phyloP scores from a whole-genome alignment of 352 stramenopile genomes.

The Chrysophaeum taylorii region DNA sequence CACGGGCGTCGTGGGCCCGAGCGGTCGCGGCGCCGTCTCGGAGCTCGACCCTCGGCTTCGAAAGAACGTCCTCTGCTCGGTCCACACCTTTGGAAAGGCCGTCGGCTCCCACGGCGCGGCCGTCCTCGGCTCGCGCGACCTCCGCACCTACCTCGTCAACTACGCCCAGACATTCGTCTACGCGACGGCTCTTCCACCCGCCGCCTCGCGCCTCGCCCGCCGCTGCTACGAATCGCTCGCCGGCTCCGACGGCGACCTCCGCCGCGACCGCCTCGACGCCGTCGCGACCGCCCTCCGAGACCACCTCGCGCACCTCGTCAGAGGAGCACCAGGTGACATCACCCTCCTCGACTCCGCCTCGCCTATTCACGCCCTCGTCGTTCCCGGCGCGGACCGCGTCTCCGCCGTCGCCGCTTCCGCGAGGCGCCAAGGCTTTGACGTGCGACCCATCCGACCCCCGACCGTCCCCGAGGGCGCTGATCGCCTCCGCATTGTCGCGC shows the following conservation, averaged over 20 bases:
- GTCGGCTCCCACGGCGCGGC: conserved; percentile 86
- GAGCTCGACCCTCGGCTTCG: conserved; percentile 60
- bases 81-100: conserved; percentile 94
- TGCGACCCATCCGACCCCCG: conserved; percentile 85
- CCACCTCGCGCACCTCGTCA: neutral
- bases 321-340: too few species aligned
- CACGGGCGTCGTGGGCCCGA: conserved; percentile 44
- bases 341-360: conserved; percentile 43
- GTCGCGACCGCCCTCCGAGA: conserved; percentile 67
- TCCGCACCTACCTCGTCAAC: conserved; percentile 89
- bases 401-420: conserved; percentile 58
- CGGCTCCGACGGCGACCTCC: conserved; percentile 32
- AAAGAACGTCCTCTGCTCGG: conserved; percentile 61
- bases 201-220: conserved; percentile 75
- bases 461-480: conserved; percentile 84
- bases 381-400: conserved; percentile 74
- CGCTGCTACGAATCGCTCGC: conserved; percentile 74
- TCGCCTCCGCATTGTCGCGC: conserved; percentile 86
- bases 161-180: conserved; percentile 95
- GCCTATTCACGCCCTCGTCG: conserved; percentile 85
- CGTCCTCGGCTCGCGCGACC: conserved; percentile 68
- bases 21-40: conserved; percentile 49
- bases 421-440: conserved; percentile 57
- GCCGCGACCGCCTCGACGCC: conserved; percentile 37
- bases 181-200: conserved; percentile 78